These are phyloP conservation scores for Botryotinia calthae DNA, from an alignment of 2,329 filamentous ascomycete genomes.

Conservation along the genomic window DNA sequence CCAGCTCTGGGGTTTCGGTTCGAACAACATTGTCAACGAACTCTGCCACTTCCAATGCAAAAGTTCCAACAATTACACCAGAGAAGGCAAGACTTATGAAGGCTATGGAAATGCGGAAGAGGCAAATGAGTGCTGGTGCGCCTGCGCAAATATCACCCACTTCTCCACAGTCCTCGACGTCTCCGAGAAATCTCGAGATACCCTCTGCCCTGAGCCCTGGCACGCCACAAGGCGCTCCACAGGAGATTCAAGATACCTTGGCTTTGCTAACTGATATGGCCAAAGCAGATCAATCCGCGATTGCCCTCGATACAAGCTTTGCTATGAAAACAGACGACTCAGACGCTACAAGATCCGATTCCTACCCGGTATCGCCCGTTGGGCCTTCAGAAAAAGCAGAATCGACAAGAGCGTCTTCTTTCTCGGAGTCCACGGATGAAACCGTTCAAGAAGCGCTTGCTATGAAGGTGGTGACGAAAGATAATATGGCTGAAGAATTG, in stretches of 20 bases:
- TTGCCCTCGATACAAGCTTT: constrained; percentile 50
- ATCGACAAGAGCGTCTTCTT: constrained; percentile 62
- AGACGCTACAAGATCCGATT: constrained; percentile 49
- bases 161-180: constrained; percentile 19
- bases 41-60: constrained; percentile 34
- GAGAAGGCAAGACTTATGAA: constrained; percentile 94
- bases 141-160: constrained; percentile 13
- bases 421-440: constrained; percentile 62
- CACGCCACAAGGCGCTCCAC: constrained; percentile 21
- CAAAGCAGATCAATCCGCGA: constrained; percentile 50
- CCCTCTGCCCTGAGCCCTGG: constrained; percentile 17
- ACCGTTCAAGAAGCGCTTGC: constrained; percentile 45
- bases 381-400: constrained; percentile 55
- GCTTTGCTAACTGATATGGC: constrained; percentile 38
- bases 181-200: constrained; percentile 16
- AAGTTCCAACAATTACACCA: constrained; percentile 62
- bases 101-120: constrained; percentile 85
- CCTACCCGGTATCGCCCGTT: constrained; percentile 56
- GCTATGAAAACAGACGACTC: constrained; percentile 40
- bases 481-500: constrained; percentile 10
- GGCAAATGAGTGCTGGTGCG: constrained; percentile 55
- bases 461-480: constrained; percentile 18
- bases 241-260: constrained; percentile 32
- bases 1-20: constrained; percentile 34
- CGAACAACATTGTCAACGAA: constrained; percentile 28